A percentile compares a stretch with the other conserved stretches of the same genome.
phyloP scores from a whole-genome alignment of 306 rosid genomes.

The Dalbergia cochinchinensis region DNA sequence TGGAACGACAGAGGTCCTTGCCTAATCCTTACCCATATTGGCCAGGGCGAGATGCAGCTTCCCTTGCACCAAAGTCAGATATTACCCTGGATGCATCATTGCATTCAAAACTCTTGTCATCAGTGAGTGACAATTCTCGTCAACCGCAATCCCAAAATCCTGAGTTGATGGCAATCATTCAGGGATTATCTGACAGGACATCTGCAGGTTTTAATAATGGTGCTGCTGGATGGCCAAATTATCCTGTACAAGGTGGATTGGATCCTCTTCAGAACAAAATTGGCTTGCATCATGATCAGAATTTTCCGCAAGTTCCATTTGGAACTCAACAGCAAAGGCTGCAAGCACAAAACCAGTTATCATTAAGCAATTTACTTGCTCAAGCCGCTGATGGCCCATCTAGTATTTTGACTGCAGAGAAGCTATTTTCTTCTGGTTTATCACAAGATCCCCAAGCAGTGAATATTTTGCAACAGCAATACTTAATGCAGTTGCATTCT shows the following conservation, averaged over 20 bases:
- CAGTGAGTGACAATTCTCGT: conserved; percentile 66
- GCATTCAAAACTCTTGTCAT: conserved; percentile 69
- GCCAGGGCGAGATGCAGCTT: conserved; percentile 74
- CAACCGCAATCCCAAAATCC: conserved; percentile 74
- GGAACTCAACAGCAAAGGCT: conserved; percentile 88
- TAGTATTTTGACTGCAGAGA: conserved; percentile 66
- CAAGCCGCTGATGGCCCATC: conserved; percentile 71
- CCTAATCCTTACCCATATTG: conserved; percentile 73
- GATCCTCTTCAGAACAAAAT: conserved; percentile 75
- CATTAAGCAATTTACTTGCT: conserved; percentile 64
- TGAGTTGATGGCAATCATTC: conserved; percentile 76
- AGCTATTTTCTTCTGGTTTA: conserved; percentile 75
- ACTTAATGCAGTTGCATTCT: conserved; percentile 83
- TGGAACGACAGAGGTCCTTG: conserved; percentile 80
- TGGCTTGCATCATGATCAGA: conserved; percentile 72
- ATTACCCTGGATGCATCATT: conserved; percentile 58
- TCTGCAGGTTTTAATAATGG: conserved; percentile 65
- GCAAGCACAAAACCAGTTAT: conserved; percentile 66
- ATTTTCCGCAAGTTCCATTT: conserved; percentile 69
- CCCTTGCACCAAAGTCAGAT: conserved; percentile 70
- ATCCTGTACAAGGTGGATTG: conserved; percentile 69
- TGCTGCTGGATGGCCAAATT: conserved; percentile 76
- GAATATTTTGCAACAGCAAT: conserved; percentile 85
- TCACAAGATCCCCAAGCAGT: conserved; percentile 88
- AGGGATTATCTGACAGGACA: conserved; percentile 78